Percentiles rank a stretch among this genome's conserved stretches.
Evolutionary conservation across 148 eudicot genomes (phyloP).

Genomic region (Rhododendron mucronatum): DNA sequence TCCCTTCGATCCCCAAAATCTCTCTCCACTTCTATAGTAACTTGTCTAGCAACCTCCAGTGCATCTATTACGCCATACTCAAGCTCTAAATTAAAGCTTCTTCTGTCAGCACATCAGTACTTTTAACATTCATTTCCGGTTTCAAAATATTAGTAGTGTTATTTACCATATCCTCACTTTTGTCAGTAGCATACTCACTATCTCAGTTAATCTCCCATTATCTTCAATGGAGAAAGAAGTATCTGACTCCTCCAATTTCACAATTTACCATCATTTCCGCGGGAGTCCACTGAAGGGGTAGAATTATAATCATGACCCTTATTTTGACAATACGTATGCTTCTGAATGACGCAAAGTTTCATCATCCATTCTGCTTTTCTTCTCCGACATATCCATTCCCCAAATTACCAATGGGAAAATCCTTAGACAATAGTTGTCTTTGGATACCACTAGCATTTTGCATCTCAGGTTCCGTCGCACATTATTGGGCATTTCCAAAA

Average conservation of each 20-base stretch:
- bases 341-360: constrained; percentile 16
- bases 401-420: constrained; percentile 9
- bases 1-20: constrained; percentile 47
- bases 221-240: constrained; percentile 27
- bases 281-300: background rate
- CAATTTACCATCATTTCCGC: background rate
- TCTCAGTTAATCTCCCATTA: constrained; percentile 4
- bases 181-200: constrained; percentile 24
- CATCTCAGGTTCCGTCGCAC: constrained; percentile 17
- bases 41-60: constrained; percentile 74
- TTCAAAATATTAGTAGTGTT: constrained; percentile 26
- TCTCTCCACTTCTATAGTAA: constrained; percentile 81
- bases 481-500: constrained; percentile 24
- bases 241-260: constrained; percentile 12
- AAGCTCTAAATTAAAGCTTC: constrained; percentile 44
- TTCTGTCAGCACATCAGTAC: constrained; percentile 31
- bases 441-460: constrained; percentile 15
- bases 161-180: constrained; percentile 26
- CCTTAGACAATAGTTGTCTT: constrained; percentile 13
- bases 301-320: constrained; percentile 16
- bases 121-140: constrained; percentile 18
- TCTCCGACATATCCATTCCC: constrained; percentile 14
- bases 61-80: constrained; percentile 72
- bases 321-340: constrained; percentile 13
- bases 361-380: constrained; percentile 20